Conservation (phyloP, 1,284 basidiomycete genomes). For the Sanghuangporus sanghuang region DNA sequence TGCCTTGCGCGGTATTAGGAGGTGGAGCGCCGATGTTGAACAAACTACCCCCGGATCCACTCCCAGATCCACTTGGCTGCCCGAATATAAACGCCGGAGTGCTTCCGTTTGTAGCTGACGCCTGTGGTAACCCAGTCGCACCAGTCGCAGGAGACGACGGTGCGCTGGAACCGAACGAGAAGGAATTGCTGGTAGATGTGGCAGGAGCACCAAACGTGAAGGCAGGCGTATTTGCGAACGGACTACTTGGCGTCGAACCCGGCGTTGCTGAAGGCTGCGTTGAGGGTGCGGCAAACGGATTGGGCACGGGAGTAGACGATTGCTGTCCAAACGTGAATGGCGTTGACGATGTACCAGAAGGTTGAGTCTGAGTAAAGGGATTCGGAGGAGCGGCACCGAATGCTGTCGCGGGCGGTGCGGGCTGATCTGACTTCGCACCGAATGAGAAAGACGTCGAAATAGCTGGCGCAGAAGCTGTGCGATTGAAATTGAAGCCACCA, state of each 20-base stretch:
- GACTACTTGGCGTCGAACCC: conserved; percentile 27
- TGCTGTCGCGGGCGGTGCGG: conserved; percentile 20
- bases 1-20: conserved; percentile 30
- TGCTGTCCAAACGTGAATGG: conserved; percentile 34
- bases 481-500: conserved; percentile 11
- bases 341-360: conserved; percentile 26
- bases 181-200: not conserved
- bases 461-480: conserved; percentile 22
- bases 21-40: conserved; percentile 32
- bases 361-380: conserved; percentile 36
- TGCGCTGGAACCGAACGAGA: conserved; percentile 33
- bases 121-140: conserved; percentile 26
- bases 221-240: conserved; percentile 23
- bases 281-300: conserved; percentile 1
- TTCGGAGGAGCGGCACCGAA: conserved; percentile 35
- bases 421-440: conserved; percentile 22
- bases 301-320: conserved; percentile 25
- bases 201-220: conserved; percentile 27
- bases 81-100: conserved; percentile 31
- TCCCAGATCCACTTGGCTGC: conserved; percentile 18
- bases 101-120: conserved; percentile 31
- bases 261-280: conserved; percentile 12
- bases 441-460: conserved; percentile 31
- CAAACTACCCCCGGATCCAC: conserved; percentile 22
- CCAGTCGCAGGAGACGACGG: conserved; percentile 52